Evolutionary conservation across 257 asterid species (phyloP), one percentile per base, ranked within the genome.

Genomic region (Knoxia roxburghii): DNA sequence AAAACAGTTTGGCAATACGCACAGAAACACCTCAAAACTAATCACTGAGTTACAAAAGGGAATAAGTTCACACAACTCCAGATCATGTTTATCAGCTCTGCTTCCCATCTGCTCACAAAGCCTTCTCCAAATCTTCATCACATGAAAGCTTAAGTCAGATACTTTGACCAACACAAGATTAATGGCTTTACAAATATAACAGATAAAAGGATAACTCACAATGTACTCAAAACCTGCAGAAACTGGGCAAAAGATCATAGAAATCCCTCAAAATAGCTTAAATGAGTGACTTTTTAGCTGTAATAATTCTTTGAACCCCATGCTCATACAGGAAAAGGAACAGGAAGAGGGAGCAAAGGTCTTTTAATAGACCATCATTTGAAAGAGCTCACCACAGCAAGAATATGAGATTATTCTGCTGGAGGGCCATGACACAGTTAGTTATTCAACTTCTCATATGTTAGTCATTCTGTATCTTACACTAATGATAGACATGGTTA

Each of bases 41-140:
- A 76, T 67, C 78, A 76, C 81, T 53, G 70, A 67, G 17, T 73
- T 67, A 56, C 70, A 68, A 73, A 65, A 29, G 63, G 68, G 9
- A 62, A 62, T 49, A 68, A 68, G 68, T 20, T 72, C 67, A 66
- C 73, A 67, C 66, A 75, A 71, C 30, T 29, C 58, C 10, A 39
- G 67, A 68, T 55, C 78, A 17, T 26, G n/a, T 70, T 68, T 57
- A 70, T 54, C 32, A 45, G 70, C 74, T 49, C 76, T 59, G 56
- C n/a, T 43, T 65, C 60, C 46, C 66, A 61, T 68, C 70, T 64
- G 69, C 81, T 83, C 82, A 85, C 70, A 83, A 72, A 67, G 79
- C 67, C 81, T 83, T 87, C 76, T 81, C 88, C 77, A 55, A 24
- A 73, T 78, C 95, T 85, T 87, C 83, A 73, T 56, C 55, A 72